Evolutionary conservation across 305 asterid genomes (phyloP), one percentile per base, ranked within the genome.

Genomic region (Fraxinus albicans): DNA sequence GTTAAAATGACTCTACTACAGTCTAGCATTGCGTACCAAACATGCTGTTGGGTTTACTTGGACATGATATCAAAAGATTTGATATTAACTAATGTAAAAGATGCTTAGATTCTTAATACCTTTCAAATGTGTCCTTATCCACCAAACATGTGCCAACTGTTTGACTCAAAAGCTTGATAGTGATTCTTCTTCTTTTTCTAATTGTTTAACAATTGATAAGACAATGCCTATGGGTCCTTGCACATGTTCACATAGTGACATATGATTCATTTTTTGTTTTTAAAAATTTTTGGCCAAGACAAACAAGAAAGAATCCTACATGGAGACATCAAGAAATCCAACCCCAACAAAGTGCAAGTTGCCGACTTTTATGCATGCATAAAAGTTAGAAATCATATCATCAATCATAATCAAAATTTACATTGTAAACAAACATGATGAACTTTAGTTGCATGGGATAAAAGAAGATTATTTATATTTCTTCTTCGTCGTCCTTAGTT

Each of bases 141-240:
- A 86, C 85, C 91, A 84, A 90, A 86, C 95, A 91, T 90, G 91
- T 91, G 93, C 91, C 9, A 80, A 42, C 84, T 75, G 83, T 90
- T 86, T 91, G 92, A 90, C 91, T 81, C 83, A 25, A 76, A 84
- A 85, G 69, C 38, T 65, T 82, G 82, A 84, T 70, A 34, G 13
- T 78, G 76, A 42, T 79, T 76, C 81, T 75, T 80, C 53, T 77
- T 82, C 58, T n/a, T 55, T 83, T 82, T 65, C 60, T 79, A 33
- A 76, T 88, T 55, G 15, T 70, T 87, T 23, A 19, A 77, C 83
- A 90, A 90, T 88, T 70, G 91, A 87, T 89, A 87, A 85, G 89
- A 86, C 91, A 89, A 82, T 83, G 86, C 70, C 85, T 81, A 88
- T 86, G 92, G 90, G 90, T 40, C 91, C 86, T 88, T 87, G 93